These are phyloP conservation scores for Boletus eberwhitei DNA, from an alignment of 768 basidiomycete genomes.

Conservation along the genomic window DNA sequence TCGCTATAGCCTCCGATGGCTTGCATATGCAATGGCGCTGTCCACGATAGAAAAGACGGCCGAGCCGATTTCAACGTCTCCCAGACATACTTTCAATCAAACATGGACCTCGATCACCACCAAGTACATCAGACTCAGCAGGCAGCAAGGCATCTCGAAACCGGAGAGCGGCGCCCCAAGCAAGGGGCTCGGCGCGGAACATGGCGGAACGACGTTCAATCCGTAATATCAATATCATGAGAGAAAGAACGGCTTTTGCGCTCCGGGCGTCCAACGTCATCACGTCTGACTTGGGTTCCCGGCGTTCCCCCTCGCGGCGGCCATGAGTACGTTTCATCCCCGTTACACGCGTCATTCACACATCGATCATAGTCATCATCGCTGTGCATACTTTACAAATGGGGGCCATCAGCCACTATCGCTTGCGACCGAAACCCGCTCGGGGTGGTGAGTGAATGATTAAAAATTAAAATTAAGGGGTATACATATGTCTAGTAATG, in stretches of 20 bases:
- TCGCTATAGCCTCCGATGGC: too few relatives aligned
- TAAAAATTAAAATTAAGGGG: too few relatives aligned
- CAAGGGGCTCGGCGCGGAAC: not conserved
- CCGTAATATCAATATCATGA: too few relatives aligned
- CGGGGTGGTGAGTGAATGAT: not conserved
- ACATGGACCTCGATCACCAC: too few relatives aligned
- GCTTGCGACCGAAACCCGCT: not conserved
- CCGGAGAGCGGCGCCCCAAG: not conserved
- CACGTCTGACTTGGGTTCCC: not conserved
- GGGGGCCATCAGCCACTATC: not conserved
- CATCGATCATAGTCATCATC: too few relatives aligned
- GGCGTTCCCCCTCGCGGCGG: not conserved
- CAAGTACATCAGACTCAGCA: too few relatives aligned
- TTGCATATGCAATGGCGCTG: too few relatives aligned
- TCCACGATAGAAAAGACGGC: too few relatives aligned
- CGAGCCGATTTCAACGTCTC: too few relatives aligned
- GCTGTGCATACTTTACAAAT: not conserved
- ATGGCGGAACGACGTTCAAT: not conserved
- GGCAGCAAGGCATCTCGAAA: not conserved
- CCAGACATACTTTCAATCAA: too few relatives aligned
- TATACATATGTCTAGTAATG: not conserved
- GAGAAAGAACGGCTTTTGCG: not conserved
- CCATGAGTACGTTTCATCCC: too few relatives aligned
- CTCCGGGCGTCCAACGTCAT: not conserved
- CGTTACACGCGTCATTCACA: too few relatives aligned